These are phyloP conservation scores for Phialocephala sp. DNA, from an alignment of 2,329 filamentous ascomycete species.

Conservation along the genomic window DNA sequence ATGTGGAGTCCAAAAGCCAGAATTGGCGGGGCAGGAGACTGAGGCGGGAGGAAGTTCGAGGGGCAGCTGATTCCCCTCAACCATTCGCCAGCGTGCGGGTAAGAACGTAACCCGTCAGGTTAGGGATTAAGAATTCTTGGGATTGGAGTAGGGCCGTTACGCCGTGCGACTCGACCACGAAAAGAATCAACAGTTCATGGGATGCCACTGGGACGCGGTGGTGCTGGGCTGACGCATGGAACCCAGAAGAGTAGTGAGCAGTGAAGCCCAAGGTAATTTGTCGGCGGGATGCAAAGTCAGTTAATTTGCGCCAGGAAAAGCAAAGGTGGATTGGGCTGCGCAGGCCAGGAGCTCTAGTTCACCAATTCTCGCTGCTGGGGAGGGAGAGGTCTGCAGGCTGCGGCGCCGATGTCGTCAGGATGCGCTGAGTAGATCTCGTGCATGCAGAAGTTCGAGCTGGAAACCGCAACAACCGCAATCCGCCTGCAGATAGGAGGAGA, in stretches of 20 bases:
- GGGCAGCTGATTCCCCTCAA: constrained; percentile 23
- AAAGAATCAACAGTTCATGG: constrained; percentile 19
- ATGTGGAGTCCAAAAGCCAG: constrained; percentile 32
- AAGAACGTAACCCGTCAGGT: neutral
- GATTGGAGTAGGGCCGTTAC: constrained; percentile 26
- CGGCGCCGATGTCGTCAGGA: constrained; percentile 25
- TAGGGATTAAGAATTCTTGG: neutral
- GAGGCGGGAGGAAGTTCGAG: constrained; percentile 16
- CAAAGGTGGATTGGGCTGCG: constrained; percentile 5
- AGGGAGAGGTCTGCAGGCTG: neutral
- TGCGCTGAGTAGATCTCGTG: constrained; percentile 9
- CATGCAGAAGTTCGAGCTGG: constrained; percentile 12
- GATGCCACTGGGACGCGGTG: constrained; percentile 7
- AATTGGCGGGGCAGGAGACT: constrained; percentile 37
- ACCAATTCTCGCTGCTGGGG: neutral
- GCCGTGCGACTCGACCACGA: constrained; percentile 25
- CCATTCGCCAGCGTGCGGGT: constrained; percentile 17
- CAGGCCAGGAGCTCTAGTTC: neutral
- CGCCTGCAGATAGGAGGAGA: neutral
- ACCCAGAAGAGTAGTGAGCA: constrained; percentile 1
- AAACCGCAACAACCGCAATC: constrained; percentile 9
- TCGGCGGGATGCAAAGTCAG: constrained; percentile 12
- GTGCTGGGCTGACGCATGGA: constrained; percentile 19
- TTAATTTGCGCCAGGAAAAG: constrained; percentile 10
- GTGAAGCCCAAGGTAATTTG: constrained; percentile 12